Evolutionary conservation across 2,329 filamentous ascomycete species (phyloP).

Genomic region (Coniochaeta ligniaria): DNA sequence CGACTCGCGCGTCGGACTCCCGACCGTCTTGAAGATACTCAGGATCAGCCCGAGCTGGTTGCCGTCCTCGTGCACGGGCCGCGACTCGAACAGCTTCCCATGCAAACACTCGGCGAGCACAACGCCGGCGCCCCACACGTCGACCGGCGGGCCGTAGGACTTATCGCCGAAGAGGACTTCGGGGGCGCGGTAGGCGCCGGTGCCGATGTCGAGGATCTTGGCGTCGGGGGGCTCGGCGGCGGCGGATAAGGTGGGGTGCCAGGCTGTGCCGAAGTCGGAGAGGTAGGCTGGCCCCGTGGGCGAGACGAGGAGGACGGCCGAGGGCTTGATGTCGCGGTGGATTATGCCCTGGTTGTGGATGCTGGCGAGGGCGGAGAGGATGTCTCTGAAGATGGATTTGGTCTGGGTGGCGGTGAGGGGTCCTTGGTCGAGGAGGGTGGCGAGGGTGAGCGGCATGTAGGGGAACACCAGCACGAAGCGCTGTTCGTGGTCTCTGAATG

Average conservation of each 20-base stretch:
- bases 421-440: conserved; percentile 53
- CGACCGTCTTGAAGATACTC: conserved; percentile 86
- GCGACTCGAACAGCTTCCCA: conserved; percentile 73
- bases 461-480: conserved; percentile 78
- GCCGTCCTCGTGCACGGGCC: conserved; percentile 65
- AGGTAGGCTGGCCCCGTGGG: conserved; percentile 67
- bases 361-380: conserved; percentile 64
- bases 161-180: conserved; percentile 83
- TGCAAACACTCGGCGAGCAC: conserved; percentile 71
- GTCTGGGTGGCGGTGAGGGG: conserved; percentile 24
- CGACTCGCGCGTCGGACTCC: conserved; percentile 69
- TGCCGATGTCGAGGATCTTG: conserved; percentile 92
- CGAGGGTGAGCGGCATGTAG: conserved; percentile 69
- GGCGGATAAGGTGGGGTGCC: conserved; percentile 56
- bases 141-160: conserved; percentile 63
- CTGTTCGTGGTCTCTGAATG: conserved; percentile 64
- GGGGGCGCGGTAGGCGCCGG: conserved; percentile 82
- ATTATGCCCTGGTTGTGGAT: conserved; percentile 73
- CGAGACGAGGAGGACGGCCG: conserved; percentile 70
- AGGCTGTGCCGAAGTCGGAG: conserved; percentile 88
- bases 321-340: conserved; percentile 91
- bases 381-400: conserved; percentile 48
- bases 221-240: conserved; percentile 53
- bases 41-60: conserved; percentile 87
- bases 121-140: conserved; percentile 85